Base-by-base conservation (phyloP, 768 basidiomycete genomes). In the Lentinus brumalis region DNA sequence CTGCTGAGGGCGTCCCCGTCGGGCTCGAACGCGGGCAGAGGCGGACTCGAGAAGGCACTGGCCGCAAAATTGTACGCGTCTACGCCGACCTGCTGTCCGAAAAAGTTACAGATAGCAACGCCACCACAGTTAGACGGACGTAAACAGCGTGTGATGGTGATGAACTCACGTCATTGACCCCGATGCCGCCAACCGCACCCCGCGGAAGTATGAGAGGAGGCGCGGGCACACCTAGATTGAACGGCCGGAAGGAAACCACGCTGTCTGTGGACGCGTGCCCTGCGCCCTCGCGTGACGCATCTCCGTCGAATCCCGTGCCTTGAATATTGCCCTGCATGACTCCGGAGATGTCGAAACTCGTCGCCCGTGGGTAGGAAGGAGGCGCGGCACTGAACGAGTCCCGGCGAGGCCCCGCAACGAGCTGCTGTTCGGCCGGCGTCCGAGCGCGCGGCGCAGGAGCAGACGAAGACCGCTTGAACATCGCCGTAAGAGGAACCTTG, bases 381-480 rank as follows among this genome's bases (percentile, higher is more conserved):
- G 66, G 31, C 11, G 26, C 51, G 15, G 47, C 54, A 38, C 67
- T 54, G 46, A 64, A 44, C 21, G 66, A 59, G 16, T 67, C 63
- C 21, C 63, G 50, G n/a, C 52, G 51, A n/a, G 52, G 60, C 12
- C 41, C 46, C 15, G 53, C 50, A 31, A 56, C 45, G 26, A 44
- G 38, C n/a, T 50, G 55, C 26, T 66, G 57, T 21, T 58, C 55
- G 26, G 49, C 40, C 12, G 62, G 55, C 47, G 54, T 50, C 29
- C 62, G 67, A 32, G 59, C 54, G 50, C 68, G 73, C n/a, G 71
- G 60, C 1, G 78, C 81, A 3, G 83, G 83, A 8, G 81, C 83
- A 40, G 87, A 88, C 4, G 83, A 75, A 11, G 85, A 84, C 54
- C 88, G 86, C 70, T 80, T 86, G 76, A 83, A 85, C 84, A 87